Evolutionary conservation across 306 rosid species (phyloP).

Genomic region (Macrotyloma uniflorum): DNA sequence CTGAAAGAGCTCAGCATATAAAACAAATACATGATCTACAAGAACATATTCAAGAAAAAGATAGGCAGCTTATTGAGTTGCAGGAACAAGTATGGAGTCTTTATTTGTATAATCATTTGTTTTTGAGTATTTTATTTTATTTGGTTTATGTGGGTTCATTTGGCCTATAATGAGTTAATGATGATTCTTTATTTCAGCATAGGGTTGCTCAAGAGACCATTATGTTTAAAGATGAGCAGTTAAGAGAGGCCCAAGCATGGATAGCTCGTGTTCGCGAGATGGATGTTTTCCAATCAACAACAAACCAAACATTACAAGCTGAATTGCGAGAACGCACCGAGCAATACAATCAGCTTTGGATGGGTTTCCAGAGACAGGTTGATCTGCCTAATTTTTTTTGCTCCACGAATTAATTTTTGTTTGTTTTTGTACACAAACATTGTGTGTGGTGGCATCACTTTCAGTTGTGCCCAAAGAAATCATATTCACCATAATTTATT

Average conservation of each 20-base stretch:
- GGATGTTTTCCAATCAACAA: constrained; percentile 88
- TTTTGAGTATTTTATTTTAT: constrained; percentile 2
- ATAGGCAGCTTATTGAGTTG: constrained; percentile 85
- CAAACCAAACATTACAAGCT: constrained; percentile 83
- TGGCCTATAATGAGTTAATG: constrained; percentile 25
- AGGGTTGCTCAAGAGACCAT: constrained; percentile 89
- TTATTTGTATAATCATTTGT: constrained; percentile 2
- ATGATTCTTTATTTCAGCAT: constrained; percentile 66
- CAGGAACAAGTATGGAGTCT: constrained; percentile 78
- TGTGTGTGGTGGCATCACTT: neutral
- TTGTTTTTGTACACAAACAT: neutral
- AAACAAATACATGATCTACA: constrained; percentile 89
- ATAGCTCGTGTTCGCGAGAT: constrained; percentile 87
- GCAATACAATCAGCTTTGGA: constrained; percentile 95
- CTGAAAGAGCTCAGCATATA: constrained; percentile 91
- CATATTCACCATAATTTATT: neutral
- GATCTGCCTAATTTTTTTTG: constrained; percentile 29
- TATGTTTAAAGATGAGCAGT: constrained; percentile 84
- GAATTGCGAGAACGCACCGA: constrained; percentile 91
- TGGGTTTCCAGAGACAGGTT: constrained; percentile 96
- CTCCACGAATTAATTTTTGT: neutral
- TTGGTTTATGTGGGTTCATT: constrained; percentile 10
- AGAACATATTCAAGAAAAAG: constrained; percentile 94
- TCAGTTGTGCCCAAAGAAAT: neutral
- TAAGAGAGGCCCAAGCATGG: constrained; percentile 98